Evolutionary conservation across 176 grass and related monocot species (phyloP).

Genomic region (Phoenix dactylifera): DNA sequence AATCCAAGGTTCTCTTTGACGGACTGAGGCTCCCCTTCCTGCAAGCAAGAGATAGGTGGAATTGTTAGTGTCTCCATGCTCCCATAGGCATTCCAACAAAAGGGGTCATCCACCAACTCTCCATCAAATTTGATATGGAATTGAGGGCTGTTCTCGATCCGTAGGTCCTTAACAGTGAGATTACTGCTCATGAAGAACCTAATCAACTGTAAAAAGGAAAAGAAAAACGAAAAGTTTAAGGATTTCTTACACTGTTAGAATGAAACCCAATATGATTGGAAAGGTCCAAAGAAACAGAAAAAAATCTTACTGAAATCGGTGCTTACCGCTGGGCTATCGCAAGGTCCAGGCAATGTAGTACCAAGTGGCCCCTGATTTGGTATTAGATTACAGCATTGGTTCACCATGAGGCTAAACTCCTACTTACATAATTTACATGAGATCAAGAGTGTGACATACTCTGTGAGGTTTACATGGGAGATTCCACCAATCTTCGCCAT

Average conservation of each 20-base stretch:
- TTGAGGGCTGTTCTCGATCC: conserved; percentile 71
- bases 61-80: conserved; percentile 40
- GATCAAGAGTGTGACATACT: conserved; percentile 25
- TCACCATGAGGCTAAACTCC: too few relatives aligned
- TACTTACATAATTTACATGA: too few relatives aligned
- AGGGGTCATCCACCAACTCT: conserved; percentile 25
- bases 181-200: conserved; percentile 52
- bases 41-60: conserved; percentile 62
- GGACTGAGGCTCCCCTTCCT: conserved; percentile 54
- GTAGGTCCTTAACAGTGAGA: conserved; percentile 33
- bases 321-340: conserved; percentile 67
- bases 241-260: too few relatives aligned
- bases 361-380: conserved; percentile 52
- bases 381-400: neutral
- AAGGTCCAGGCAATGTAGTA: conserved; percentile 62
- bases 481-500: conserved; percentile 73
- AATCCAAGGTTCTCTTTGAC: conserved; percentile 42
- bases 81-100: conserved; percentile 79
- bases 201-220: conserved; percentile 37
- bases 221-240: neutral
- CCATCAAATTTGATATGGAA: conserved; percentile 72
- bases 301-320: neutral
- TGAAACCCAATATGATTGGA: too few relatives aligned
- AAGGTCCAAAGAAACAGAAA: neutral
- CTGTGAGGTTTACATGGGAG: conserved; percentile 82